These are phyloP conservation scores for Astragalus glycyphyllos DNA, from an alignment of 306 rosid species.

Conservation along the genomic window DNA sequence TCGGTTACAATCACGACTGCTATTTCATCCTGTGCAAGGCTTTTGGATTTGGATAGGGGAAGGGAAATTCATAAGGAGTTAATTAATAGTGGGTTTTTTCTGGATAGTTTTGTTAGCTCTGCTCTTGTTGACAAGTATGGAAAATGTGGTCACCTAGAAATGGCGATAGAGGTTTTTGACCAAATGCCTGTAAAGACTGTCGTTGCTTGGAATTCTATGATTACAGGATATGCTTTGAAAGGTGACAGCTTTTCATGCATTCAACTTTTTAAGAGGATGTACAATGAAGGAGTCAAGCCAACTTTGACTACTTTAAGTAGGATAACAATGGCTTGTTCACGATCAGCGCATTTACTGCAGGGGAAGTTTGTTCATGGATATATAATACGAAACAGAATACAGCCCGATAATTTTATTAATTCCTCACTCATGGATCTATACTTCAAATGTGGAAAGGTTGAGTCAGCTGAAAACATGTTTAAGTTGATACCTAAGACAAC, in stretches of 20 bases:
- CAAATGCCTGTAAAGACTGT: constrained; percentile 65
- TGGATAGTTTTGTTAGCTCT: constrained; percentile 61
- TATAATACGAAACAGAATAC: constrained; percentile 58
- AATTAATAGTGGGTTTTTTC: constrained; percentile 38
- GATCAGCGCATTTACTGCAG: constrained; percentile 57
- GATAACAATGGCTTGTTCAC: constrained; percentile 66
- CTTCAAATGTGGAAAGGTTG: constrained; percentile 71
- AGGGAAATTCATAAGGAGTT: constrained; percentile 68
- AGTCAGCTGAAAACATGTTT: constrained; percentile 64
- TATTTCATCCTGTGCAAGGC: constrained; percentile 71
- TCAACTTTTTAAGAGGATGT: constrained; percentile 71
- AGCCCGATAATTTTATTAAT: constrained; percentile 60
- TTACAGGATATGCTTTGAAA: constrained; percentile 63
- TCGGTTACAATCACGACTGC: constrained; percentile 60
- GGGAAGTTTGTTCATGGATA: constrained; percentile 75
- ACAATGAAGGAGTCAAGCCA: constrained; percentile 59
- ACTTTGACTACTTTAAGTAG: constrained; percentile 69
- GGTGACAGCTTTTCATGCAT: constrained; percentile 75
- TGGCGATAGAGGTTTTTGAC: constrained; percentile 72
- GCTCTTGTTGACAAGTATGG: constrained; percentile 91
- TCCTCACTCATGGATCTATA: constrained; percentile 72
- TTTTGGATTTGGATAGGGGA: constrained; percentile 73
- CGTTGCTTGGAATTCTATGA: constrained; percentile 83
- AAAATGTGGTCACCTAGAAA: constrained; percentile 71
- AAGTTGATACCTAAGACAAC: constrained; percentile 52